Base-by-base conservation (phyloP, 2,329 filamentous ascomycete species). In the Chaetomium sp. region DNA sequence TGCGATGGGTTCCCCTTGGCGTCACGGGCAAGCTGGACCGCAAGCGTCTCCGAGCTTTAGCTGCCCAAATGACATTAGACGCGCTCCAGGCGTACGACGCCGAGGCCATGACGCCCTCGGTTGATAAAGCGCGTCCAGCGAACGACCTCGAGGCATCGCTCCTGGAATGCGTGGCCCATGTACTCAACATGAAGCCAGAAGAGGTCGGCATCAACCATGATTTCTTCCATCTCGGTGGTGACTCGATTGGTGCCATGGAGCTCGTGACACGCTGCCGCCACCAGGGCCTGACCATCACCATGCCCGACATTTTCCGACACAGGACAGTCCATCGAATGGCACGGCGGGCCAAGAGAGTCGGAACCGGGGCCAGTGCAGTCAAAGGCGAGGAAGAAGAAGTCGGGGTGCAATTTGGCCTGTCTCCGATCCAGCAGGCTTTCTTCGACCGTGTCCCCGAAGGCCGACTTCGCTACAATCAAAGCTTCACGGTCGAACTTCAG, bases 131-230 rank as follows among this genome's bases (percentile, higher is more conserved):
- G 47, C 47, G 47, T 50, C 47, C 47, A 25, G n/a, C 47, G 8
- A 50, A 50, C 21, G 47, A 50, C n/a, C 47, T 50, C 21, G 47
- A 50, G 47, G 19, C 47, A 50, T 50, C 47, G 47, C 47, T 50
- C 47, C 21, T 50, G 47, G 47, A 50, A 50, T 50, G 47, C 21
- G 47, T 50, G 47, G 47, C 47, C 47, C 47, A 50, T 50, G n/a
- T 50, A 25, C 47, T 50, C 47, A 50, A 50, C 47, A 50, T 25
- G 21, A 25, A 50, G n/a, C 47, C 47, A 50, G 50, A 53, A 29
- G 50, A 53, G 50, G 13, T 53, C 50, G 50, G 50, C 50, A 29
- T 53, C 50, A 27, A 27, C 23, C 10, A 53, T 27, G n/a, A 53
- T 27, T 53, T 53, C 50, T 27, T 29, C 50, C 21, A 27, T 27